Base-by-base conservation (phyloP, 2,329 filamentous ascomycete species). In the Fusarium albidum region DNA sequence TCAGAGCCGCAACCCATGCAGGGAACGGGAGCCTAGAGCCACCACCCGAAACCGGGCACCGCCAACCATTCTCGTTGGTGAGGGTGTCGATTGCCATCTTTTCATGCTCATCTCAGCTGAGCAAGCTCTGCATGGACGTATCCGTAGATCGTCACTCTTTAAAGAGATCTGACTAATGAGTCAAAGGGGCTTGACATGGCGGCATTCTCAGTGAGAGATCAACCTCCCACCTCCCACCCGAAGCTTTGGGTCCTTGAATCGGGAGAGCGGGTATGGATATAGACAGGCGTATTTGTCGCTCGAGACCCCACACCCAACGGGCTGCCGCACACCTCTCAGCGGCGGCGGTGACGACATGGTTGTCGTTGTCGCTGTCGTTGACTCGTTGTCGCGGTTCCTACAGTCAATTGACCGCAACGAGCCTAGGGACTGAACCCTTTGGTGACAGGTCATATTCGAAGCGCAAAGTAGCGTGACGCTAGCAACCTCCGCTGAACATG, bases 1-100 rank as follows among this genome's bases (percentile, higher is more conserved):
- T 27, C 32, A 55, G 52, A 63, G 43, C 47, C 58, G 55, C 41
- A 62, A 48, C 12, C 34, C 42, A 54, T 52, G 55, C 55, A 63
- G 48, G 52, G 40, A 50, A 55, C 43, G 10, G 46, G 35, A 45
- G 33, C 27, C 39, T 28, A 49, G 38, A 34, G 27, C 25, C 38
- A 46, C 13, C 12, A 17, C 10, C 28, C 25, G 21, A 14, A 13
- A 37, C 40, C n/a, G 39, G n/a, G n/a, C n/a, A n/a, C 21, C 28
- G 46, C 52, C 53, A 63, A 62, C 59, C 55, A 55, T 41, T 39
- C 29, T n/a, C 42, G 34, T 33, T 38, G 17, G 40, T 17, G 31
- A 58, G 31, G 25, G 41, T 47, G 42, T 26, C 37, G 27, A n/a
- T 34, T 33, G 21, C 51, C 29, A 18, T 15, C 31, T 26, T 46